A percentile compares a stretch with the other conserved stretches of the same genome.
Conservation (phyloP, 345 rosid species). For the Trapa bicornis region DNA sequence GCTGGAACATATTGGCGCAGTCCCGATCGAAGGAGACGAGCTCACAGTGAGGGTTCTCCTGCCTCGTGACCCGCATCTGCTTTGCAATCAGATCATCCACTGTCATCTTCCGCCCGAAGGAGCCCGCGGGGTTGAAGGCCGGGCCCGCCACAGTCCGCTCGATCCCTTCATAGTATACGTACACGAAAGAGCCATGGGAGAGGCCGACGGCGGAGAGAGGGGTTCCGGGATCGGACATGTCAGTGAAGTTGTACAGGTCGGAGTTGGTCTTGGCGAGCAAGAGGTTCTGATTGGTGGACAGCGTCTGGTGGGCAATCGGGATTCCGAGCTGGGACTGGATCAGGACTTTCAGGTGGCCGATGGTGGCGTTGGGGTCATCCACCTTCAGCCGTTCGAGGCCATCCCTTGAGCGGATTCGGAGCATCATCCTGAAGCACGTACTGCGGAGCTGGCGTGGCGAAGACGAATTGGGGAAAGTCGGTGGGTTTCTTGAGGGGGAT, state of each 20-base stretch:
- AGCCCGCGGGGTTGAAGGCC: constrained; percentile 60
- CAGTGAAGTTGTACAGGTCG: constrained; percentile 42
- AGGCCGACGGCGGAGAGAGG: constrained; percentile 48
- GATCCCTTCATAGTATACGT: constrained; percentile 55
- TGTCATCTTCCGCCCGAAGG: constrained; percentile 96
- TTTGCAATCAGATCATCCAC: constrained; percentile 82
- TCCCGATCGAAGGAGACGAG: constrained; percentile 79
- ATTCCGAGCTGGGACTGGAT: constrained; percentile 74
- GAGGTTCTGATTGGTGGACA: constrained; percentile 62
- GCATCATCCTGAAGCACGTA: constrained; percentile 31
- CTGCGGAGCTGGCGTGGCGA: not conserved
- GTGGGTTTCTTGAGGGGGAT: not conserved
- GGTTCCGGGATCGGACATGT: constrained; percentile 52
- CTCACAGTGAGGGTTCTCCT: constrained; percentile 73
- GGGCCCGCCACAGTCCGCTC: constrained; percentile 57
- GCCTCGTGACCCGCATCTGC: constrained; percentile 76
- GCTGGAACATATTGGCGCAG: constrained; percentile 69
- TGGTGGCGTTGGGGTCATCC: constrained; percentile 36
- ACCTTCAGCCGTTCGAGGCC: constrained; percentile 75
- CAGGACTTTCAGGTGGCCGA: constrained; percentile 57
- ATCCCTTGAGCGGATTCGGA: constrained; percentile 86
- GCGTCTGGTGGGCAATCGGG: constrained; percentile 59
- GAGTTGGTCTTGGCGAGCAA: constrained; percentile 53
- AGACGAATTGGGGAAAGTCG: not conserved
- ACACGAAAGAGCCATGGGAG: constrained; percentile 66